phyloP scores from a whole-genome alignment of 805 yeast species.

The Lachancea waltii region DNA sequence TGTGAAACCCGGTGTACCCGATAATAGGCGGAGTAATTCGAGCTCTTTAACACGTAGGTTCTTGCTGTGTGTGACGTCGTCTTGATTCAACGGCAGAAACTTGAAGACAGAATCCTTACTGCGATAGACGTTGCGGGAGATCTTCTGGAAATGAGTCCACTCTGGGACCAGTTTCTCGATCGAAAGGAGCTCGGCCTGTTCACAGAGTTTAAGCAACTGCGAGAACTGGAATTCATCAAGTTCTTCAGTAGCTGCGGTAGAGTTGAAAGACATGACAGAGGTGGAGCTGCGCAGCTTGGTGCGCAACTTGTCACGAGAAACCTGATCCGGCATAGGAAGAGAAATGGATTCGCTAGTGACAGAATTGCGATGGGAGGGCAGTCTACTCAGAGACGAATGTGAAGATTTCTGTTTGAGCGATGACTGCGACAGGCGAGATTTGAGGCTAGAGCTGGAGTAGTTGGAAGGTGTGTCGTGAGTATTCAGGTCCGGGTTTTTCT shows the following conservation, averaged over 20 bases:
- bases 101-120: conserved; percentile 7
- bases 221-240: conserved; percentile 24
- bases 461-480: conserved; percentile 1
- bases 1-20: conserved; percentile 29
- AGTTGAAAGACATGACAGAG: conserved; percentile 27
- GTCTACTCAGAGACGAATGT: conserved; percentile 29
- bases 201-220: conserved; percentile 23
- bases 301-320: conserved; percentile 48
- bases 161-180: conserved; percentile 3
- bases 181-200: conserved; percentile 7
- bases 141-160: conserved; percentile 1
- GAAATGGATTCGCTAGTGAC: conserved; percentile 37
- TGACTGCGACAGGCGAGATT: conserved; percentile 12
- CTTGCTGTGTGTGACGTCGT: conserved; percentile 11
- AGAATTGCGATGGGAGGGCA: conserved; percentile 26
- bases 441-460: conserved; percentile 7
- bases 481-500: conserved; percentile 14
- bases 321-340: conserved; percentile 51
- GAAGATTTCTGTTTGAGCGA: conserved; percentile 30
- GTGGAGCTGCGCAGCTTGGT: conserved; percentile 43
- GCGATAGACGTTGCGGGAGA: conserved; percentile 5
- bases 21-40: conserved; percentile 18
- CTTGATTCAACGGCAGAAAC: conserved; percentile 10
- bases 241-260: conserved; percentile 18
- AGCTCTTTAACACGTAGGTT: conserved; percentile 25